Conservation (phyloP, 768 basidiomycete species). For the Obba rivulosa region DNA sequence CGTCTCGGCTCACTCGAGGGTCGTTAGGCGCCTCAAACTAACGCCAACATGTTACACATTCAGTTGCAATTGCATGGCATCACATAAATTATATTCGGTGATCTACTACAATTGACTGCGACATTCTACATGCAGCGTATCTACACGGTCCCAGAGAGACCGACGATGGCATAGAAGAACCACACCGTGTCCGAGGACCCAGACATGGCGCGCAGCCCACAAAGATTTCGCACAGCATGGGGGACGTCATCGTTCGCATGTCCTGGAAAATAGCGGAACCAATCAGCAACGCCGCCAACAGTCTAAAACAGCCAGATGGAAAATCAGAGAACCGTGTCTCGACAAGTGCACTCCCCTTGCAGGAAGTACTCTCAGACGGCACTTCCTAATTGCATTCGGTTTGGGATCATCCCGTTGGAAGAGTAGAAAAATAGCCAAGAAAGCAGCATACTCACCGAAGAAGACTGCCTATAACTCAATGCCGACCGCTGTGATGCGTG, state of each 20-base stretch:
- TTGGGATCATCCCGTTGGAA: constrained; percentile 17
- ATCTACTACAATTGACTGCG: not conserved
- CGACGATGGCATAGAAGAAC: too few species aligned
- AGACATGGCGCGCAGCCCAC: too few species aligned
- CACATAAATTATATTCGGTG: not conserved
- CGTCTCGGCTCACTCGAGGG: constrained; percentile 2
- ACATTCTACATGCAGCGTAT: too few species aligned
- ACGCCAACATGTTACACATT: constrained; percentile 4
- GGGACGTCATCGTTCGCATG: too few species aligned
- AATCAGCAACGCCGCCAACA: too few species aligned
- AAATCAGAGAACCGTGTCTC: constrained; percentile 20
- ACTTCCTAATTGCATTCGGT: constrained; percentile 29
- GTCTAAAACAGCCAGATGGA: not conserved
- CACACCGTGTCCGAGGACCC: too few species aligned
- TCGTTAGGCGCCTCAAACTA: not conserved
- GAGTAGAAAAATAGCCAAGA: not conserved
- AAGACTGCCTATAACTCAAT: not conserved
- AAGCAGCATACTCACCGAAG: not conserved
- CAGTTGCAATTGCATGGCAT: not conserved
- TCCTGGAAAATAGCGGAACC: too few species aligned
- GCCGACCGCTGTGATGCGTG: too few species aligned
- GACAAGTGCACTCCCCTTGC: constrained; percentile 11
- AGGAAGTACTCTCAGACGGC: constrained; percentile 21
- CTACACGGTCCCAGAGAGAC: too few species aligned
- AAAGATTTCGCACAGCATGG: too few species aligned